phyloP scores from a whole-genome alignment of 129 eudicot species.

The Ambrosia trifida region DNA sequence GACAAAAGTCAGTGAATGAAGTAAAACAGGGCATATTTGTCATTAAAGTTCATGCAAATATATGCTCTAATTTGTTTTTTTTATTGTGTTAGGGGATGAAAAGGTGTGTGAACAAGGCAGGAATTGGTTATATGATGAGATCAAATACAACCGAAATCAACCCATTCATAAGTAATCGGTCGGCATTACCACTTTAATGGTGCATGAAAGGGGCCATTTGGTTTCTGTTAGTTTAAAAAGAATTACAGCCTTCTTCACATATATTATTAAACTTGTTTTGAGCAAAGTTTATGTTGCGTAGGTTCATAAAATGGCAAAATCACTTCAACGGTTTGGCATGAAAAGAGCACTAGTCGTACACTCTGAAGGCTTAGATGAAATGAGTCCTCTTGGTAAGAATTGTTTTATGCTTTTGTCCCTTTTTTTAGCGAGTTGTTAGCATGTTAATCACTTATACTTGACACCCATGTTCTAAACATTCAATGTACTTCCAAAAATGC shows the following conservation, averaged over 20 bases:
- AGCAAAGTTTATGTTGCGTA: slow-evolving; percentile 25
- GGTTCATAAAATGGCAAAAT: slow-evolving; percentile 86
- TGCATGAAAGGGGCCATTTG: neutral
- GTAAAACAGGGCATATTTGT: neutral
- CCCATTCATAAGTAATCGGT: no score
- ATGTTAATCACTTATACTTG: neutral
- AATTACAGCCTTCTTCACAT: neutral
- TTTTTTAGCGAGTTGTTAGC: neutral
- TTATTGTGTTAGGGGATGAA: slow-evolving; percentile 79
- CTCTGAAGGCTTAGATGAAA: slow-evolving; percentile 92
- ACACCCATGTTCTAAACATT: neutral
- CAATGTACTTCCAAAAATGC: neutral
- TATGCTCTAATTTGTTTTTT: neutral
- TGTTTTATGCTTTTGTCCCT: neutral
- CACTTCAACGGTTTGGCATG: slow-evolving; percentile 91
- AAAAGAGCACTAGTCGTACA: slow-evolving; percentile 88
- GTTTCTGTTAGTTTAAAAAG: neutral
- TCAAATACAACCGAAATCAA: neutral
- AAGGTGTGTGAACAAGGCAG: slow-evolving; percentile 70
- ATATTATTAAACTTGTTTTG: slow-evolving; percentile 5
- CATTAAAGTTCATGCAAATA: neutral
- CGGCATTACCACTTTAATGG: neutral
- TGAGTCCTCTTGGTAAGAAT: slow-evolving; percentile 80
- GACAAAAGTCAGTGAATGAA: neutral
- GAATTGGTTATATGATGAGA: slow-evolving; percentile 83